Conservation (phyloP, 2,329 filamentous ascomycete species). For the Apiospora pterosperma region DNA sequence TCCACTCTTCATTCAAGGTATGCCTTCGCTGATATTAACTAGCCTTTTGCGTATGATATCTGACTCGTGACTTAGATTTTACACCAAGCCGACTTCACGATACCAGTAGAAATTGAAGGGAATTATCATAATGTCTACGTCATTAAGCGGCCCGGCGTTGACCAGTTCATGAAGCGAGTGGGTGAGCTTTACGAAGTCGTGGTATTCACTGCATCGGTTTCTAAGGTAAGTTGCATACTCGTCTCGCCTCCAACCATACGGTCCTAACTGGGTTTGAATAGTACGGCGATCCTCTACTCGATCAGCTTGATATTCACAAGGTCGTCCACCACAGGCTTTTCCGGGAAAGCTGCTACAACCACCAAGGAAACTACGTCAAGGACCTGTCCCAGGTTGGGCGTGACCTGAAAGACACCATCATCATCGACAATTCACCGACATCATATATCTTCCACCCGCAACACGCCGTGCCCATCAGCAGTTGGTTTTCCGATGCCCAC, state of each 20-base stretch:
- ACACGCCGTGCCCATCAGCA: constrained; percentile 98
- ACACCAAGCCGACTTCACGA: constrained; percentile 97
- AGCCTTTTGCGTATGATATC: not conserved
- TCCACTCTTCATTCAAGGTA: constrained; percentile 99
- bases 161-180: constrained; percentile 98
- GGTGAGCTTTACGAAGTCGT: constrained; percentile 98
- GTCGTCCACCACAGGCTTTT: constrained; percentile 96
- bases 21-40: constrained; percentile 16
- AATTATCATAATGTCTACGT: constrained; percentile 99
- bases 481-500: constrained; percentile 99
- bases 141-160: constrained; percentile 97
- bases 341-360: constrained; percentile 98
- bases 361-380: constrained; percentile 99
- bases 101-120: constrained; percentile 97
- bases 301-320: constrained; percentile 95
- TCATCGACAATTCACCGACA: constrained; percentile 98
- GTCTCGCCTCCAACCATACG: no score
- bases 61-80: constrained; percentile 63
- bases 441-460: constrained; percentile 99
- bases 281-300: constrained; percentile 94
- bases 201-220: constrained; percentile 97
- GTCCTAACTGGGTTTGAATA: constrained; percentile 33
- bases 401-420: constrained; percentile 95
- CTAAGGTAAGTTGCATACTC: constrained; percentile 65
- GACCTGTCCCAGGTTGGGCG: constrained; percentile 95